Base-by-base conservation (phyloP, 768 basidiomycete species). In the Rhizopogon rudus region DNA sequence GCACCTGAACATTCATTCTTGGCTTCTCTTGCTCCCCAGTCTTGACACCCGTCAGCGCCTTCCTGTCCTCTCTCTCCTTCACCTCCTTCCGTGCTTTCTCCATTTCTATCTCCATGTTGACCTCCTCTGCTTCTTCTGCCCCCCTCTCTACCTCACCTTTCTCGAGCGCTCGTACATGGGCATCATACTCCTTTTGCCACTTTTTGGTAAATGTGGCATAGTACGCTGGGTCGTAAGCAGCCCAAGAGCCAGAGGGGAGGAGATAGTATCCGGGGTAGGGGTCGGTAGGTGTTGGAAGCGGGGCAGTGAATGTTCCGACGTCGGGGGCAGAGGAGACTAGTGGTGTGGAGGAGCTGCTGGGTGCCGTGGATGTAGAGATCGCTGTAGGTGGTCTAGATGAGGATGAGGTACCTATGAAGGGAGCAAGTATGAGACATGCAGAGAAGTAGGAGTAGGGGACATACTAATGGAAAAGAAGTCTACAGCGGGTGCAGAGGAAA, bases 191-290 rank as follows among this genome's bases (percentile, higher is more conserved):
- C 16, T 68, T 66, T 63, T 88, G 76, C 91, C 90, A 93, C 64
- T 83, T 86, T 54, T 82, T 78, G 62, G 83, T 76, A 66, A 86
- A 88, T 44, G 74, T 78, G 17, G 75, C 76, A 62, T 88, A 93
- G 67, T 88, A 90, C 35, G 65, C 77, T 0, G 81, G 69, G 51
- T 93, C 89, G 63, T 93, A 78, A 0, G 84, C 82, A 25, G 81
- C 86, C 84, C 91, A 95, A 35, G 78, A 69, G 16, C 92, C 92
- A 6, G 88, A 87, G 0, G 92, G 90, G 17, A 88, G 77, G 52
- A 86, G 84, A 61, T 93, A 93, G 72, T 93, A 94, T 6, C 92
- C 92, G 1, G 92, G 92, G 67, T 92, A 91, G 14, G 82, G 81
- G 64, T 93, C 92, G 7, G 76, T 75, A 3, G 81, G 80, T 6